Conservation (phyloP, 306 rosid species). For the Urtica urens region DNA sequence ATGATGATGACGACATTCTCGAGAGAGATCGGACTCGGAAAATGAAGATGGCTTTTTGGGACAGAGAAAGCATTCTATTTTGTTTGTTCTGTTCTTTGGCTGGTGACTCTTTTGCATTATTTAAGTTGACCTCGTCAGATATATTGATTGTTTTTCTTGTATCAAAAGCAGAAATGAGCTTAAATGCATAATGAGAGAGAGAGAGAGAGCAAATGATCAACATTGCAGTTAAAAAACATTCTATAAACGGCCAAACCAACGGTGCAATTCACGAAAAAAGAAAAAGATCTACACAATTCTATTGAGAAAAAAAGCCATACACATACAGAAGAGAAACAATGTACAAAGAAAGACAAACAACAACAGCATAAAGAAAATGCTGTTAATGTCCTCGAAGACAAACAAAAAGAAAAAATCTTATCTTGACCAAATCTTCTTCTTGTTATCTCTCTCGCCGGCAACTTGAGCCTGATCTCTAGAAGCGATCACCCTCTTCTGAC, state of each 20-base stretch:
- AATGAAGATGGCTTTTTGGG: constrained; percentile 8
- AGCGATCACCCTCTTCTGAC: constrained; percentile 40
- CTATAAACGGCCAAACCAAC: not conserved
- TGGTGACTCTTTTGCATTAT: too few species aligned
- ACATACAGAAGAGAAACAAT: not conserved
- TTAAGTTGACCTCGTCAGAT: too few species aligned
- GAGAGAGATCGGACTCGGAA: constrained; percentile 13
- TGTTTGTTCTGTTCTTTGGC: too few species aligned
- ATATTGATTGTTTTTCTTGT: too few species aligned
- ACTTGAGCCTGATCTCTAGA: constrained; percentile 63
- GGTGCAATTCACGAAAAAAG: not conserved
- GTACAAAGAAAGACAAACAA: not conserved
- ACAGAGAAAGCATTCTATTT: constrained; percentile 11
- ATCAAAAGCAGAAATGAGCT: too few species aligned
- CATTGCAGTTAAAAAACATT: too few species aligned
- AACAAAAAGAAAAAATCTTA: constrained; percentile 6
- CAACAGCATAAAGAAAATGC: constrained; percentile 9
- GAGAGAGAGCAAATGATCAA: too few species aligned
- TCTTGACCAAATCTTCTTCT: constrained; percentile 76
- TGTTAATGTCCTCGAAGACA: constrained; percentile 1
- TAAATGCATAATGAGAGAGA: too few species aligned
- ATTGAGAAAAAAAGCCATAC: not conserved
- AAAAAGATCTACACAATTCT: not conserved
- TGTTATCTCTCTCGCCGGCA: constrained; percentile 51
- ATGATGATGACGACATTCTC: too few species aligned